Base-by-base conservation (phyloP, 2,329 filamentous ascomycete species). In the Cladosporium sp. region DNA sequence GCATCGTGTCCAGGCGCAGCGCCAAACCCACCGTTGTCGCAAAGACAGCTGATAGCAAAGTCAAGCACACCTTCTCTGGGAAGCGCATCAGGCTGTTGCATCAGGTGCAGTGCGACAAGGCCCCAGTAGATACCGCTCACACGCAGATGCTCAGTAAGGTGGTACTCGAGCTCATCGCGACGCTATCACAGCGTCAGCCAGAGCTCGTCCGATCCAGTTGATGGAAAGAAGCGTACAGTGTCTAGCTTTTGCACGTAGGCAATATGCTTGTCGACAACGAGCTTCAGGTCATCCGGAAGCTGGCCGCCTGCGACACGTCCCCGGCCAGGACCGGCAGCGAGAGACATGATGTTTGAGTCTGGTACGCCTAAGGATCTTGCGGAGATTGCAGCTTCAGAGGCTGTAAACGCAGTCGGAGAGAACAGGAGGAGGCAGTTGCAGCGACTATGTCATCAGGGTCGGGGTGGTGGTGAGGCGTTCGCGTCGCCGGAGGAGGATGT, bases 91-190 rank as follows among this genome's bases (percentile, higher is more conserved):
- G 93, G 92, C 64, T 86, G 89, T 58, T 89, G 87, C 66, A 99
- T 87, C 30, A 98, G 85, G 81, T 97, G 91, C 48, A 98, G 85
- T 7, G 94, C 90, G 7, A 89, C 95, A 65, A 99, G 81, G 16
- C 95, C 95, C 95, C 95, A 99, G 79, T 99, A 99, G 57, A 99
- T 86, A 53, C 95, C 95, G 77, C 95, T 97, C 65, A 99, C 86
- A 67, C 95, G 92, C 70, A 99, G 85, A 77, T 99, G 95, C 79
- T 99, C 94, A 16, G 95, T 99, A 76, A 98, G 84, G 91, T 94
- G 97, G 82, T 98, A 99, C 78, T 97, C 93, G 72, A 97, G 89
- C 79, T 97, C 92, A 83, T 98, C 93, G 81, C 91, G 93, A 76
- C 91, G 89, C 88, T 90, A 80, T 71, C 63, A 63, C 56, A 34